These are phyloP conservation scores for Thyridium curvatum DNA, from an alignment of 2,329 filamentous ascomycete genomes.

Conservation along the genomic window DNA sequence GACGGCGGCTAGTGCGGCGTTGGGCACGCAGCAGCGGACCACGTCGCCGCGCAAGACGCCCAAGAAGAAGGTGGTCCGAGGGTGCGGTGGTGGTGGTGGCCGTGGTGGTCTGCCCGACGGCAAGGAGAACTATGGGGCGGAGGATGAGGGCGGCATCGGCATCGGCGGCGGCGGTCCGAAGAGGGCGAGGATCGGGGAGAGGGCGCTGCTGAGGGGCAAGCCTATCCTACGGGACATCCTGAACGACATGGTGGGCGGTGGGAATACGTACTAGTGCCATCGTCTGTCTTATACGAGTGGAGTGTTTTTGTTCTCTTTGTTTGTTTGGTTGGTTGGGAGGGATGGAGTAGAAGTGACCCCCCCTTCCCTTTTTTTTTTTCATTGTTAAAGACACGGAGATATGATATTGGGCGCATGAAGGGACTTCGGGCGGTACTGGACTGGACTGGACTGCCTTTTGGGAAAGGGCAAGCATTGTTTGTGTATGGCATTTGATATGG, in stretches of 20 bases:
- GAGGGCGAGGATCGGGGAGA: conserved; percentile 51
- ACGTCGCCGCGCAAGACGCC: conserved; percentile 3
- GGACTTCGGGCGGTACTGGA: too few species aligned
- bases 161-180: conserved; percentile 39
- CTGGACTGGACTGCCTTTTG: too few species aligned
- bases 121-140: conserved; percentile 39
- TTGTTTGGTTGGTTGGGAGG: too few species aligned
- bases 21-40: conserved; percentile 10
- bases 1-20: conserved; percentile 13
- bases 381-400: too few species aligned
- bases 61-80: conserved; percentile 10
- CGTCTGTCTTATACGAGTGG: too few species aligned
- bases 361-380: too few species aligned
- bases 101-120: conserved; percentile 3
- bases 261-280: conserved; percentile 3
- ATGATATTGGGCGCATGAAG: too few species aligned
- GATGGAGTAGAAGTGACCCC: too few species aligned
- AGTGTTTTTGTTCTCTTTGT: not conserved
- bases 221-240: conserved; percentile 70
- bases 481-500: too few species aligned
- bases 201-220: conserved; percentile 57
- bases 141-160: too few species aligned
- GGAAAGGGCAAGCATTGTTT: too few species aligned
- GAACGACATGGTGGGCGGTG: conserved; percentile 54
- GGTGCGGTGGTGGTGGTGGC: not conserved